These are phyloP conservation scores for Striga asiatica DNA, from an alignment of 257 asterid species.

Conservation along the genomic window DNA sequence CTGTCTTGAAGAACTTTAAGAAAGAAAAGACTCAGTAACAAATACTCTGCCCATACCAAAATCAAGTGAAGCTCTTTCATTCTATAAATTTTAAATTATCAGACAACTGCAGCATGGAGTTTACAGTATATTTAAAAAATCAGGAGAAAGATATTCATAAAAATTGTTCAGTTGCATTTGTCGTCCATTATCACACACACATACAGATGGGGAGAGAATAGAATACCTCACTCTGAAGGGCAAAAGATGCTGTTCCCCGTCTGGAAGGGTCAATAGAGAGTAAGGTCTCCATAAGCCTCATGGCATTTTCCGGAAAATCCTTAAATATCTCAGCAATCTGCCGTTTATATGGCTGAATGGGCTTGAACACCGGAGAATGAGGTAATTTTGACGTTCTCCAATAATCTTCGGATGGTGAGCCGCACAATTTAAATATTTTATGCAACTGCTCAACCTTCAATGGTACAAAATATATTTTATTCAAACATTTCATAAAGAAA, in stretches of 20 bases:
- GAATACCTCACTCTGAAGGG: slow-evolving; percentile 66
- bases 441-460: slow-evolving; percentile 86
- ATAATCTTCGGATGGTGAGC: slow-evolving; percentile 80
- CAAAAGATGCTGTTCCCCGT: slow-evolving; percentile 71
- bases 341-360: slow-evolving; percentile 65
- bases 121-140: too few relatives aligned
- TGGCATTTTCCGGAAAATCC: slow-evolving; percentile 65
- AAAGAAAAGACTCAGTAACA: slow-evolving; percentile 9
- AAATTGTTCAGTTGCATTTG: too few relatives aligned
- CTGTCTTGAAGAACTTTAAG: slow-evolving; percentile 57
- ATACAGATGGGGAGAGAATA: too few relatives aligned
- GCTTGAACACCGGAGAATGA: slow-evolving; percentile 70
- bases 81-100: not conserved
- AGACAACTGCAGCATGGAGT: too few relatives aligned
- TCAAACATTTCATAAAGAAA: not conserved
- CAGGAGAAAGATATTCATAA: too few relatives aligned
- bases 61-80: not conserved
- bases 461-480: not conserved
- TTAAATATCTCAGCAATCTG: slow-evolving; percentile 56
- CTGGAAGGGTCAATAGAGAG: slow-evolving; percentile 74
- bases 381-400: slow-evolving; percentile 78
- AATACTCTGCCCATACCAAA: too few relatives aligned
- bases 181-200: too few relatives aligned
- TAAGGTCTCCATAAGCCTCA: slow-evolving; percentile 50
- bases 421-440: slow-evolving; percentile 81